Evolutionary conservation across 2,329 filamentous ascomycete species (phyloP), one percentile per base, ranked within the genome.

Genomic region (Sarocladium brachiariae): DNA sequence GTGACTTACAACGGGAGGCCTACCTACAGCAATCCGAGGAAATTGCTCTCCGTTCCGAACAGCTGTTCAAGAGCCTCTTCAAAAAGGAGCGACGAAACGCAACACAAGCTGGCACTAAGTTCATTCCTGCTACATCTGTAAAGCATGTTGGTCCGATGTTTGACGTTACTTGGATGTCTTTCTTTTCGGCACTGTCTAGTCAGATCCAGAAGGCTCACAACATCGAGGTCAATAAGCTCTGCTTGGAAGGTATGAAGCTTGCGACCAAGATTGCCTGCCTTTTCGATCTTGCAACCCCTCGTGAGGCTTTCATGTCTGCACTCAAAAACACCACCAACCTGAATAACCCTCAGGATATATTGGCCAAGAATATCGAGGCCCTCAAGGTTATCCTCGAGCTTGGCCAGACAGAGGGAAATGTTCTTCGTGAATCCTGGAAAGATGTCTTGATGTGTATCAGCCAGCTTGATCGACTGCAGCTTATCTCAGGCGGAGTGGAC

Each of bases 111-210:
- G 70, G 83, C 67, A 60, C 84, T 75, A 69, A 83, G 73, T 99
- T 93, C 67, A 95, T 99, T 50, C 87, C 89, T 1, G 93, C 93
- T 3, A 93, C 89, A 1, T 97, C 91, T 0, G 91, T 89, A 65
- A 92, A 89, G 59, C 93, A 99, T 65, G 87, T 96, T 47, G 93
- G 93, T 0, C 90, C 93, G 1, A 99, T 99, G 93, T 97, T 99
- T 63, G 91, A 96, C 60, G 90, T 96, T 21, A 95, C 90, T 0
- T 99, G 93, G 93, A 99, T 97, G 92, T 96, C 92, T 9, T 95
- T 96, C 67, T 86, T 99, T 61, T 97, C 92, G 4, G 91, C 91
- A 0, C 77, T 99, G 23, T 96, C 92, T 1, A 91, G 88, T 48
- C 88, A 95, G 58, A 91, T 93, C 65, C 93, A 97, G 59, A 91